phyloP scores from a whole-genome alignment of 2,329 filamentous ascomycete species.

The Fusarium fujikuroi region DNA sequence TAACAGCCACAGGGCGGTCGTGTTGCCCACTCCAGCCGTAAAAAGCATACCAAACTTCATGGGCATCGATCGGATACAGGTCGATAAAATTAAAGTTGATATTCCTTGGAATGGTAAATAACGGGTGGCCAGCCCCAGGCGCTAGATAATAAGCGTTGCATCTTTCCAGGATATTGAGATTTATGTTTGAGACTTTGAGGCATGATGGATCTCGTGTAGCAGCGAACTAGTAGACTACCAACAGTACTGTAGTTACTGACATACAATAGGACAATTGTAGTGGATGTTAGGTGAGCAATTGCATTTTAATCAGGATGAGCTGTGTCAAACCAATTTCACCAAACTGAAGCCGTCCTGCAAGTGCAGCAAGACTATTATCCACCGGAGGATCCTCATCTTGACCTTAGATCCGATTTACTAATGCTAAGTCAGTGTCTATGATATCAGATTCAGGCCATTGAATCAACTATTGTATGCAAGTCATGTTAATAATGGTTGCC shows the following conservation, averaged over 20 bases:
- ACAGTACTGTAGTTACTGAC: background rate
- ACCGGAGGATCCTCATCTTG: background rate
- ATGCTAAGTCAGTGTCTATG: conserved; percentile 23
- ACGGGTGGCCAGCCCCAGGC: conserved; percentile 37
- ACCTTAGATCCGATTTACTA: conserved; percentile 3
- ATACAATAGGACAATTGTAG: background rate
- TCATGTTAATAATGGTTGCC: conserved; percentile 35
- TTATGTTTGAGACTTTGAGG: conserved; percentile 15
- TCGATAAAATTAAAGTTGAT: conserved; percentile 10
- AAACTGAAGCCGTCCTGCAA: background rate
- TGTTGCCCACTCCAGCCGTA: conserved; percentile 22
- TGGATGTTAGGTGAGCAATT: background rate
- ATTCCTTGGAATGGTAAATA: conserved; percentile 41
- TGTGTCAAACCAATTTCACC: conserved; percentile 12
- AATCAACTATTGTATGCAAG: conserved; percentile 42
- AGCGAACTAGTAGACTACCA: background rate
- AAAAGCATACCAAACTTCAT: conserved; percentile 4
- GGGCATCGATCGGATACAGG: conserved; percentile 1
- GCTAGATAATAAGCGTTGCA: conserved; percentile 33
- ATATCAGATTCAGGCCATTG: conserved; percentile 28
- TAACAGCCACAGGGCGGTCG: conserved; percentile 14
- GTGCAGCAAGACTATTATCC: background rate
- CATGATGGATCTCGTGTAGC: conserved; percentile 22
- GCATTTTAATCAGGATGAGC: background rate
- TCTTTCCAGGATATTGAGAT: conserved; percentile 14